phyloP scores from a whole-genome alignment of 2,329 filamentous ascomycete species.

The Thelonectria blattea region DNA sequence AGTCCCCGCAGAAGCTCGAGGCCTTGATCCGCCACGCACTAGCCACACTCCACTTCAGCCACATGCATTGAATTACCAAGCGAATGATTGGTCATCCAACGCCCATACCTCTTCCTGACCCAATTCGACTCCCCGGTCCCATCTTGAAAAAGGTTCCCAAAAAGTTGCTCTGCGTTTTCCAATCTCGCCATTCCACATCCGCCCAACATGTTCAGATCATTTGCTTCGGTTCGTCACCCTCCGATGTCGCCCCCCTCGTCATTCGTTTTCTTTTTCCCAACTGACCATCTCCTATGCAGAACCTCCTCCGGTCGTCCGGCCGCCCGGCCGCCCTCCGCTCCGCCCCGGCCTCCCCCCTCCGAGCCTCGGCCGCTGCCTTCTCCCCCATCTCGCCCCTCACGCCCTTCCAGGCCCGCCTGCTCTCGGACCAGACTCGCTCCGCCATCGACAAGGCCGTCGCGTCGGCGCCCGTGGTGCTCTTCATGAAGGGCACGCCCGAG shows the following conservation, averaged over 20 bases:
- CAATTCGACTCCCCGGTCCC: constrained; percentile 20
- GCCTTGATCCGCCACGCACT: constrained; percentile 11
- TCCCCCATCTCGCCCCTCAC: constrained; percentile 33
- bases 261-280: not conserved
- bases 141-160: not conserved
- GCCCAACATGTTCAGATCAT: constrained; percentile 38
- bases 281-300: constrained; percentile 35
- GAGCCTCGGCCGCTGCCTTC: constrained; percentile 30
- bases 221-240: constrained; percentile 29
- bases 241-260: not conserved
- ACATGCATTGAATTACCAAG: constrained; percentile 23
- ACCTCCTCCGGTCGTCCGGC: constrained; percentile 46
- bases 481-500: constrained; percentile 99
- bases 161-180: constrained; percentile 2
- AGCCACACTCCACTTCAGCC: constrained; percentile 13
- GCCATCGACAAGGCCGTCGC: constrained; percentile 91
- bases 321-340: constrained; percentile 42
- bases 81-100: constrained; percentile 31
- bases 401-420: constrained; percentile 63
- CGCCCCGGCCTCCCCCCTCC: constrained; percentile 32
- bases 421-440: constrained; percentile 78
- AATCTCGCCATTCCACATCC: constrained; percentile 23
- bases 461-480: constrained; percentile 91
- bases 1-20: not conserved
- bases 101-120: constrained; percentile 32